These are phyloP conservation scores for Euphorbia lathyris DNA, from an alignment of 345 rosid genomes.

Conservation along the genomic window DNA sequence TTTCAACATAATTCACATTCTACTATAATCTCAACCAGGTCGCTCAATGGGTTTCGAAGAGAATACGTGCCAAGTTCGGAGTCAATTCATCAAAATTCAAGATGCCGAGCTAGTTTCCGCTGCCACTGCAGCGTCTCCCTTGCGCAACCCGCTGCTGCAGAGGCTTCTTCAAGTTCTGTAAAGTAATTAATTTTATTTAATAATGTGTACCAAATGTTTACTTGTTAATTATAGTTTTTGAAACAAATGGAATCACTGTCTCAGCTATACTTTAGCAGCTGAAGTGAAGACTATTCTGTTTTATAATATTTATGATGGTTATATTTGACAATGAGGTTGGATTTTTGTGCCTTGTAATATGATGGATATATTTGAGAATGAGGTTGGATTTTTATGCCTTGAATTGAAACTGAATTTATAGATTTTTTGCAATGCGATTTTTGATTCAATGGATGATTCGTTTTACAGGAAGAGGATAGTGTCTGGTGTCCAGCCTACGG, in stretches of 20 bases:
- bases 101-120: constrained; percentile 27
- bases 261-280: neutral
- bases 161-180: constrained; percentile 35
- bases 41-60: constrained; percentile 19
- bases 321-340: too few relatives aligned
- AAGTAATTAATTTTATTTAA: constrained; percentile 25
- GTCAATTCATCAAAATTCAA: constrained; percentile 10
- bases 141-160: constrained; percentile 32
- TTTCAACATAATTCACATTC: neutral
- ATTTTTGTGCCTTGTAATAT: too few relatives aligned
- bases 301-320: neutral
- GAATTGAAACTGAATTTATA: neutral
- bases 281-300: neutral
- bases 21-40: constrained; percentile 24
- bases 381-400: neutral
- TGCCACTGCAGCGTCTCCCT: constrained; percentile 45
- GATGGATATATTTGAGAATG: too few relatives aligned
- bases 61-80: constrained; percentile 15
- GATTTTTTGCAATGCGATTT: too few relatives aligned
- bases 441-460: neutral
- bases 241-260: neutral
- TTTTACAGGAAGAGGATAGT: constrained; percentile 69
- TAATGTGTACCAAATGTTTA: neutral
- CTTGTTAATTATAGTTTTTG: neutral
- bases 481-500: constrained; percentile 94